Evolutionary conservation across 305 asterid genomes (phyloP), one percentile per base, ranked within the genome.

Genomic region (Fraxinus nigra): DNA sequence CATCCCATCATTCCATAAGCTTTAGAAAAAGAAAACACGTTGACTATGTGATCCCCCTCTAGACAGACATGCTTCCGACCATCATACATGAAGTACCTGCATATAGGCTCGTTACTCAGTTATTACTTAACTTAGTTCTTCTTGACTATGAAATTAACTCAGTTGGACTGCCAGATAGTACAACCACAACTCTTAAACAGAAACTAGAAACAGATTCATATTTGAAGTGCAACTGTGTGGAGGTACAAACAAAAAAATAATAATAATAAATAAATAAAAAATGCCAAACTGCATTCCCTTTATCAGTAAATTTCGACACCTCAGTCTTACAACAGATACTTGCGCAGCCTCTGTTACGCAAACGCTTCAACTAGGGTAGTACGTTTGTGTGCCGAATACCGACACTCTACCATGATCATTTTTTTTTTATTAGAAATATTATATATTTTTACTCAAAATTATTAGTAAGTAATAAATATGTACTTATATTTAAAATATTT

Each of bases 1-100:
- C 99, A 97, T 77, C 99, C 99, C 99, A 97, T 97, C 99, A 97
- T 97, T 70, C 99, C 99, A 72, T 97, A 93, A 72, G 99, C 99
- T 86, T 97, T 97, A 28, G 99, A 97, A 85, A 97, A 94, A 69
- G 99, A 97, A 80, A 97, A 97, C 75, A 97, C 85, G 81, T 97
- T 94, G 87, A 94, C 94, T 0, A 97, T 88, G 91, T 94, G 99
- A 83, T 87, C 38, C 78, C 69, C 98, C 90, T 97, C 99, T n/a
- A 94, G 2, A 80, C 98, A 92, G 10, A 76, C 84, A 35, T 97
- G 99, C 83, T 92, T 94, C 79, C 91, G 89, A 77, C 98, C 97
- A 81, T 97, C 99, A 63, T 93, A 97, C 98, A 97, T 97, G 90
- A 97, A 97, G 87, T 97, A 97, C 89, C 99, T 97, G 92, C 85